These are phyloP conservation scores for Coprinellus micaceus DNA, from an alignment of 768 basidiomycete species.

Conservation along the genomic window DNA sequence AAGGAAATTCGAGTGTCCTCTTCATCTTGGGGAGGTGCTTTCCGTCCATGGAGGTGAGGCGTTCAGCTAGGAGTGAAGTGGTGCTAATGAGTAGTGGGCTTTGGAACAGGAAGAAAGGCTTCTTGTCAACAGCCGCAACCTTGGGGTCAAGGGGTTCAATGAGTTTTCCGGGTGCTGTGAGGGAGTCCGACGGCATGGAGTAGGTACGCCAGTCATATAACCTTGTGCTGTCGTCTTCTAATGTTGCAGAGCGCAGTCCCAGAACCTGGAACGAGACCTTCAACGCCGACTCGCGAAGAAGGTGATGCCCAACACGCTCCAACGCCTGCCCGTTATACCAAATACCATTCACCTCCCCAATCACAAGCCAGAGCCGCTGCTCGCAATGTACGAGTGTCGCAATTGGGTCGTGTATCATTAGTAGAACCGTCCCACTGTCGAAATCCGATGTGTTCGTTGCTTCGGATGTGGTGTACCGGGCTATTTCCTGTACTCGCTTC, in stretches of 20 bases:
- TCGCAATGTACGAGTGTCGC: conserved; percentile 15
- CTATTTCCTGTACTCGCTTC: background rate
- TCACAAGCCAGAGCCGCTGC: conserved; percentile 13
- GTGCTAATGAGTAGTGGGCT: conserved; percentile 19
- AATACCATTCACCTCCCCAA: conserved; percentile 17
- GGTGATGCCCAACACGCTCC: conserved; percentile 8
- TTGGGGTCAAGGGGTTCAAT: conserved; percentile 16
- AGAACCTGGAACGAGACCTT: conserved; percentile 17
- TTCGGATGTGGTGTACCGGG: background rate
- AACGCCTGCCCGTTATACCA: conserved; percentile 8
- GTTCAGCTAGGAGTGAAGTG: background rate
- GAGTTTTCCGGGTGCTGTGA: conserved; percentile 13
- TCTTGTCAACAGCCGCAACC: background rate
- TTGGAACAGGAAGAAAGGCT: conserved; percentile 21
- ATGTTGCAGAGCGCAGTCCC: conserved; percentile 14
- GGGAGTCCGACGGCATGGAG: conserved; percentile 6
- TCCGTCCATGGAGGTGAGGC: background rate
- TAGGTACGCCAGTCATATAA: conserved; percentile 19
- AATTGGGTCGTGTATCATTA: conserved; percentile 13
- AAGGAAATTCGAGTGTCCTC: no score
- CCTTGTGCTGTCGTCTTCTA: conserved; percentile 15
- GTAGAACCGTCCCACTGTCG: background rate
- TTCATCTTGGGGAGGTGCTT: background rate
- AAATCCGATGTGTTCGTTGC: no score
- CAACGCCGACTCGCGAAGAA: conserved; percentile 12